Evolutionary conservation across 2,329 filamentous ascomycete genomes (phyloP).

Genomic region (Ceratocystis cubensis): DNA sequence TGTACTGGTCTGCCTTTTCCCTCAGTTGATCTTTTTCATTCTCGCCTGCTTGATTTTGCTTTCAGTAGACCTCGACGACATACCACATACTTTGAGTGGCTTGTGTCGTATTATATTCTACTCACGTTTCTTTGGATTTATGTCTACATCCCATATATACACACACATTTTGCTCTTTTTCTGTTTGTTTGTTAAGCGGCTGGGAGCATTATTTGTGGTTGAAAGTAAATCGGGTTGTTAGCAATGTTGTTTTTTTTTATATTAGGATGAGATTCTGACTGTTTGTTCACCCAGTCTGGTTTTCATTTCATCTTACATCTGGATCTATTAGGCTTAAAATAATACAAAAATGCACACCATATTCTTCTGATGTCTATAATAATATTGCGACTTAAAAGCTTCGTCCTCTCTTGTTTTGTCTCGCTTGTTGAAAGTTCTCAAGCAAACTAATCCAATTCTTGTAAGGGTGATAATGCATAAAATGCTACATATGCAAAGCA

Average conservation of each 20-base stretch:
- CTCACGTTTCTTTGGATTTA: background rate
- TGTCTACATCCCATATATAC: background rate
- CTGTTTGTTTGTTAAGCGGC: background rate
- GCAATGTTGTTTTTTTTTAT: background rate
- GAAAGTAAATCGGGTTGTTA: background rate
- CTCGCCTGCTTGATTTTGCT: background rate
- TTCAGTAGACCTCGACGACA: background rate
- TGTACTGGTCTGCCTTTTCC: background rate
- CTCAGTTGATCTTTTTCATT: background rate
- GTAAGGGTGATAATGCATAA: conserved; percentile 5
- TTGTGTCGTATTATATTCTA: background rate
- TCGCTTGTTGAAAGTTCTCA: background rate
- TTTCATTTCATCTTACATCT: background rate
- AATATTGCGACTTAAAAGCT: background rate
- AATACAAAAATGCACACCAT: background rate
- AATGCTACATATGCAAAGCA: background rate
- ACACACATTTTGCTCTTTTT: background rate
- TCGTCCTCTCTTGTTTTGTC: background rate
- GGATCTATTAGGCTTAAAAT: background rate
- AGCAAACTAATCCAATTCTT: background rate
- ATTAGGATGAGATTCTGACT: background rate
- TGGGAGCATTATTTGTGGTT: background rate
- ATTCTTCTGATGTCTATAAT: background rate
- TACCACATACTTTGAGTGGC: background rate
- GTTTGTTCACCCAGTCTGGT: background rate